Evolutionary conservation across 768 basidiomycete genomes (phyloP).

Genomic region (Termitomyces eurrhizus): DNA sequence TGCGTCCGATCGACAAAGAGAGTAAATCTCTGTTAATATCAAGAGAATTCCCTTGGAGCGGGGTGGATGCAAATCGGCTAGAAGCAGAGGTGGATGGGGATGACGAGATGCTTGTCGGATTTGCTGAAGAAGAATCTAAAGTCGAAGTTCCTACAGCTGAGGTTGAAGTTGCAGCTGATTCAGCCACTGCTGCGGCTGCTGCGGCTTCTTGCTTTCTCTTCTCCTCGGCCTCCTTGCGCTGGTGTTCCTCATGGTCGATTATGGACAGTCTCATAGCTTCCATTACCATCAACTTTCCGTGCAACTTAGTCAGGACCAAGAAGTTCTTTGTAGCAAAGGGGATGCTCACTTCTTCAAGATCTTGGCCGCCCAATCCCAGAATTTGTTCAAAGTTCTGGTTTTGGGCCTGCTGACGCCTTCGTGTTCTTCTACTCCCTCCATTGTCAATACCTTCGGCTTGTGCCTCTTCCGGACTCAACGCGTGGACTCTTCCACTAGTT

Average conservation of each 20-base stretch:
- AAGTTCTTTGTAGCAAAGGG: conserved; percentile 7
- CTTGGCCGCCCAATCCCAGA: conserved; percentile 78
- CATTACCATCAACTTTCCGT: conserved; percentile 88
- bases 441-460: conserved; percentile 28
- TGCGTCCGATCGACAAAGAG: conserved; percentile 29
- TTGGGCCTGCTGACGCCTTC: conserved; percentile 49
- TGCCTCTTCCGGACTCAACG: conserved; percentile 60
- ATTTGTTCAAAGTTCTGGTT: conserved; percentile 64
- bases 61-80: conserved; percentile 18
- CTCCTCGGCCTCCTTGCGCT: conserved; percentile 70
- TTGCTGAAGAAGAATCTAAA: conserved; percentile 23
- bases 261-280: conserved; percentile 97
- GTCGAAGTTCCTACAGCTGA: conserved; percentile 31
- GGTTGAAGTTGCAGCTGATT: conserved; percentile 19
- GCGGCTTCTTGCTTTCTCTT: conserved; percentile 43
- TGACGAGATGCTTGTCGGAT: conserved; percentile 15
- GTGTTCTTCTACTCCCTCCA: conserved; percentile 49
- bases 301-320: conserved; percentile 2
- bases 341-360: conserved; percentile 80
- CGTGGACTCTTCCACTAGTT: conserved; percentile 80
- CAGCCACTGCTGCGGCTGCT: conserved; percentile 28
- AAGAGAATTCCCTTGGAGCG: conserved; percentile 16
- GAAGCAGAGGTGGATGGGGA: conserved; percentile 25
- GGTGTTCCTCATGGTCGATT: conserved; percentile 92
- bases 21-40: conserved; percentile 27